phyloP scores from a whole-genome alignment of 2,329 filamentous ascomycete genomes.

The Xylariaceae sp. region DNA sequence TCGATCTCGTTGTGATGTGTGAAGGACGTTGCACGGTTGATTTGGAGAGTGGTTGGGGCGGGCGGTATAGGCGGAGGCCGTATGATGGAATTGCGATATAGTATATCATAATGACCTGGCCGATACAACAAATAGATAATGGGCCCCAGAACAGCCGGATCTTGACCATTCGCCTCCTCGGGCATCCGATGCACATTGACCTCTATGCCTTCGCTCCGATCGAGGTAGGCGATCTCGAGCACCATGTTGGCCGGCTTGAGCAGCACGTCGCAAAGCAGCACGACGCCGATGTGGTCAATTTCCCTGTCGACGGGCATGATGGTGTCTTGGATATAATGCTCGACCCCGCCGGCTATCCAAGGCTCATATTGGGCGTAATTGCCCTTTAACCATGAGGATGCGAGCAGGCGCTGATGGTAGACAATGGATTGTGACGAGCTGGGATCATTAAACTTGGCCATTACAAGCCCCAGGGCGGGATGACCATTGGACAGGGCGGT shows the following conservation, averaged over 20 bases:
- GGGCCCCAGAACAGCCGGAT: conserved; percentile 47
- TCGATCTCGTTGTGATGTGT: conserved; percentile 49
- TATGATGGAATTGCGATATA: conserved; percentile 61
- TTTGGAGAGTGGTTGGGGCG: conserved; percentile 47
- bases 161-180: conserved; percentile 52
- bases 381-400: conserved; percentile 81
- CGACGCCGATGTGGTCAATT: conserved; percentile 88
- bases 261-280: conserved; percentile 75
- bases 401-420: conserved; percentile 81
- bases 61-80: conserved; percentile 33
- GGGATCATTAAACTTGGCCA: conserved; percentile 73
- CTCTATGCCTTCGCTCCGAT: conserved; percentile 76
- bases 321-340: conserved; percentile 64
- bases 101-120: conserved; percentile 89
- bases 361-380: conserved; percentile 69
- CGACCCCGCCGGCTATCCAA: conserved; percentile 65
- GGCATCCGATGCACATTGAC: conserved; percentile 73
- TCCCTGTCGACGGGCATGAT: conserved; percentile 79
- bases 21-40: conserved; percentile 55
- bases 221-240: conserved; percentile 88
- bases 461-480: conserved; percentile 56
- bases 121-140: conserved; percentile 65
- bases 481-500: conserved; percentile 62
- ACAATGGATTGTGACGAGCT: conserved; percentile 74
- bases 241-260: conserved; percentile 78